These are phyloP conservation scores for Backusella morwellensis DNA, from an alignment of 192 early-diverging fungal species.

Conservation along the genomic window DNA sequence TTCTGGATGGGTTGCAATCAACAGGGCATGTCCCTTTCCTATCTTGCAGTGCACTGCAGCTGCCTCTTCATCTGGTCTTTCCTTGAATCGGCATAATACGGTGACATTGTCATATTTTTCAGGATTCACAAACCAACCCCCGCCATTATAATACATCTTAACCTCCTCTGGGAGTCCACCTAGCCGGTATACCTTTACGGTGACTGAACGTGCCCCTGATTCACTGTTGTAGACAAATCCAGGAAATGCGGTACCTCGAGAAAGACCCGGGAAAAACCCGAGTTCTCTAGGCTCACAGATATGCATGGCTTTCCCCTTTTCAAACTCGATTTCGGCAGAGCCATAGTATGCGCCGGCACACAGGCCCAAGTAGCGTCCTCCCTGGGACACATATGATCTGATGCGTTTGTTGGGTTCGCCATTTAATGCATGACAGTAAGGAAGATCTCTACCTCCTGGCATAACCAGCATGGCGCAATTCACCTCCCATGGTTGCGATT, in stretches of 20 bases:
- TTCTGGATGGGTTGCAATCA: slow-evolving; percentile 85
- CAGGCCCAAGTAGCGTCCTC: slow-evolving; percentile 89
- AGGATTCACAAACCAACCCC: slow-evolving; percentile 62
- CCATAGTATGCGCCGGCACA: slow-evolving; percentile 92
- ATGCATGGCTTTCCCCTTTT: slow-evolving; percentile 59
- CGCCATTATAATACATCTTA: slow-evolving; percentile 70
- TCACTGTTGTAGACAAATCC: slow-evolving; percentile 86
- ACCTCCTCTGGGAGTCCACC: not conserved
- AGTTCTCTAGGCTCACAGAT: slow-evolving; percentile 76
- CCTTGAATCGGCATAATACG: slow-evolving; percentile 41
- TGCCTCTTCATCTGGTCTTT: slow-evolving; percentile 35
- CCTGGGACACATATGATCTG: slow-evolving; percentile 58
- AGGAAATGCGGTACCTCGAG: slow-evolving; percentile 71
- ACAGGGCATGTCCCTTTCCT: slow-evolving; percentile 65
- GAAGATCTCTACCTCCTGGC: slow-evolving; percentile 86
- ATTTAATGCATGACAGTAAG: slow-evolving; percentile 73
- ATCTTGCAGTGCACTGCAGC: slow-evolving; percentile 70
- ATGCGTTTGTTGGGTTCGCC: slow-evolving; percentile 63
- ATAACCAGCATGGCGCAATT: slow-evolving; percentile 84
- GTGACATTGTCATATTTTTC: slow-evolving; percentile 29
- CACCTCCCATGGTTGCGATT: slow-evolving; percentile 82
- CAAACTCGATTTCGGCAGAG: slow-evolving; percentile 72
- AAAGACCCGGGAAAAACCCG: slow-evolving; percentile 66
- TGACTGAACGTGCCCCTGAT: slow-evolving; percentile 63
- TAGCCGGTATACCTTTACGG: slow-evolving; percentile 39